phyloP scores from a whole-genome alignment of 345 rosid genomes.

The Eucalyptus grandis region DNA sequence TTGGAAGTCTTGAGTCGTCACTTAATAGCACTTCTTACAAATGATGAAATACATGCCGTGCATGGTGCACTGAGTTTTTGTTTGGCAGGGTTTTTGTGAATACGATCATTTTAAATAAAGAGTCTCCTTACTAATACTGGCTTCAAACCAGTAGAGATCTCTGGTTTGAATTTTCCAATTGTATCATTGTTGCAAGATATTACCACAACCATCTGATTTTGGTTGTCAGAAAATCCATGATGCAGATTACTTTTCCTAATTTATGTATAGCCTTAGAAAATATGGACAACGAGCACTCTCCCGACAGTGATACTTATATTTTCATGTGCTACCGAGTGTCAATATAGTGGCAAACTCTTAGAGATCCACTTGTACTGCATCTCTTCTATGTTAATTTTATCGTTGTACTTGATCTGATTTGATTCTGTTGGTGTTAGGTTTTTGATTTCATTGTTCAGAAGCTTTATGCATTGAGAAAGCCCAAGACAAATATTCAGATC shows the following conservation, averaged over 20 bases:
- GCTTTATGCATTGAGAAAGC: conserved; percentile 93
- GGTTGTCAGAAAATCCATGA: background rate
- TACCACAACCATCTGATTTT: background rate
- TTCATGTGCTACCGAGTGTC: background rate
- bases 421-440: conserved; percentile 30
- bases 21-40: background rate
- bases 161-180: background rate
- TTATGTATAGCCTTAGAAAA: background rate
- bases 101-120: background rate
- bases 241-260: background rate
- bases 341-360: background rate
- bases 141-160: background rate
- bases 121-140: background rate
- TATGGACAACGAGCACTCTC: background rate
- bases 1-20: background rate
- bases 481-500: conserved; percentile 97
- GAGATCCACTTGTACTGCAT: background rate
- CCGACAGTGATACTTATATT: background rate
- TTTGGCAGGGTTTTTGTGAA: background rate
- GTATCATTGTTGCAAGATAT: background rate
- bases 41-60: background rate
- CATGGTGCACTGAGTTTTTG: background rate
- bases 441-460: conserved; percentile 97
- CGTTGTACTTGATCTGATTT: background rate
- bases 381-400: background rate